Conservation (phyloP, 306 rosid genomes). For the Ochetophila trinervis region DNA sequence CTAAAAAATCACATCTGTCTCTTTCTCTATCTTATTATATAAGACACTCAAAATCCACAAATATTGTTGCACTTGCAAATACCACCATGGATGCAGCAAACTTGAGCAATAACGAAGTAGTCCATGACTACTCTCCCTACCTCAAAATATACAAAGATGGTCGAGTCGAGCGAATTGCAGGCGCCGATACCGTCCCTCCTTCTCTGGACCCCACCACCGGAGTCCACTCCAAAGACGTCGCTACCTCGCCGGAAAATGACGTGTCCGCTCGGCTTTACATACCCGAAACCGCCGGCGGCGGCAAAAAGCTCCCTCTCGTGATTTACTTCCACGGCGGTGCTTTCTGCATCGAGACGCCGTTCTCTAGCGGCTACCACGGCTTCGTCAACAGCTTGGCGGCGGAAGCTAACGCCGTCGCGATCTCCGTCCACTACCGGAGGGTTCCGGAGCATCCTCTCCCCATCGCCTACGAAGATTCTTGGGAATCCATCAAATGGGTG, state of each 20-base stretch:
- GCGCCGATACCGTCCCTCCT: constrained; percentile 32
- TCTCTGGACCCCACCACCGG: constrained; percentile 32
- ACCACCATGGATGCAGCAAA: background rate
- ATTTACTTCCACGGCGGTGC: constrained; percentile 64
- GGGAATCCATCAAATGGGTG: constrained; percentile 35
- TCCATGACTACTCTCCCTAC: background rate
- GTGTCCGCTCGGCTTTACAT: constrained; percentile 44
- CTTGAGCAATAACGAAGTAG: background rate
- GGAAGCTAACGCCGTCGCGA: constrained; percentile 28
- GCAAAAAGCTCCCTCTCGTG: constrained; percentile 41
- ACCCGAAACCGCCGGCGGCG: constrained; percentile 17
- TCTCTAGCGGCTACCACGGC: constrained; percentile 34
- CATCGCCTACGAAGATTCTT: constrained; percentile 43
- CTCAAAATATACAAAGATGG: background rate
- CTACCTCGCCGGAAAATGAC: constrained; percentile 30
- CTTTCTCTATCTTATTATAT: no score
- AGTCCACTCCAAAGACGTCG: constrained; percentile 52
- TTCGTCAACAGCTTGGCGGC: constrained; percentile 35
- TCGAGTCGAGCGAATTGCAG: background rate
- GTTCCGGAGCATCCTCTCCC: constrained; percentile 69
- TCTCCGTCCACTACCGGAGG: constrained; percentile 48
- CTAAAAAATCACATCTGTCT: no score
- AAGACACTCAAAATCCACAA: no score
- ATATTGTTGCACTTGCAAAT: no score
- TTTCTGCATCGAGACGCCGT: constrained; percentile 42